phyloP scores from a whole-genome alignment of 1,139 yeast species.

The Saccharomycopsis hybrid region DNA sequence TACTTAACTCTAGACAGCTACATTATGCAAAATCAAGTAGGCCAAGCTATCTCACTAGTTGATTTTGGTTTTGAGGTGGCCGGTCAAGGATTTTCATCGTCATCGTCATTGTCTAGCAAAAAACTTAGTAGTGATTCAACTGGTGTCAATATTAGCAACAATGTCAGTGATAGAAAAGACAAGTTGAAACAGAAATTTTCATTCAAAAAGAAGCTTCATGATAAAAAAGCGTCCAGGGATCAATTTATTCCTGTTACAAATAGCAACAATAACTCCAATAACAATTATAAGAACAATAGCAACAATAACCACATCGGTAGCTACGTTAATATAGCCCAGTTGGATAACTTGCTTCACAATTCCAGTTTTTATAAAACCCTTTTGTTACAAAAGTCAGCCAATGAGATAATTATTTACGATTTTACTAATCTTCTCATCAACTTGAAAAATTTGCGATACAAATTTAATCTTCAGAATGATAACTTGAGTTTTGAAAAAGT shows the following conservation, averaged over 20 bases:
- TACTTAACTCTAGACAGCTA: constrained; percentile 15
- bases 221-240: constrained; percentile 3
- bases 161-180: background rate
- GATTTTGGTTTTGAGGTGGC: constrained; percentile 12
- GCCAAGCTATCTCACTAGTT: constrained; percentile 14
- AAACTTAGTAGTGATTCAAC: no score
- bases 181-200: constrained; percentile 1
- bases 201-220: background rate
- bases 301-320: background rate
- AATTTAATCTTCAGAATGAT: constrained; percentile 16
- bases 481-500: constrained; percentile 15
- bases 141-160: background rate
- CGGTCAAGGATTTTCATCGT: background rate
- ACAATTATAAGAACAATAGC: background rate
- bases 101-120: background rate
- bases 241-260: no score
- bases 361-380: constrained; percentile 5
- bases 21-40: constrained; percentile 14
- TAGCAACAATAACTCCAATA: no score
- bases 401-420: constrained; percentile 11
- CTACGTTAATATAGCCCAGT: background rate
- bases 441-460: constrained; percentile 15
- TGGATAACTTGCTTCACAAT: constrained; percentile 1
- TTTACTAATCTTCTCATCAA: constrained; percentile 11
- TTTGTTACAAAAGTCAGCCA: background rate